Percentiles rank a stretch among this genome's conserved stretches.
These are phyloP conservation scores for Afroboletus lepidellus DNA, from an alignment of 1,284 basidiomycete genomes.

Conservation along the genomic window DNA sequence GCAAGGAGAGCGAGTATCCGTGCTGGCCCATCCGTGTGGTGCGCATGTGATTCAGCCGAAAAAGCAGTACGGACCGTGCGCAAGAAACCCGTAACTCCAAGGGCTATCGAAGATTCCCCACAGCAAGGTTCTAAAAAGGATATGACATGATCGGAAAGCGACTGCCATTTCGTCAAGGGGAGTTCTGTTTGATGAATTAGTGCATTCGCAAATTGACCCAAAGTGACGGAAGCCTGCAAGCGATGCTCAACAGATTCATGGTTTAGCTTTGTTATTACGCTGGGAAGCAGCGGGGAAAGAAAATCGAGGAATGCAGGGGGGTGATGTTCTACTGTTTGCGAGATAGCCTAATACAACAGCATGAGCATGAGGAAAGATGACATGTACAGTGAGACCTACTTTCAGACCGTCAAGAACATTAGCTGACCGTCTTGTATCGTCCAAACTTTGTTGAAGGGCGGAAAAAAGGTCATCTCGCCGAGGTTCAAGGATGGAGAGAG, in stretches of 20 bases:
- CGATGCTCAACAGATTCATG: conserved; percentile 36
- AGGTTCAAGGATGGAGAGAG: conserved; percentile 36
- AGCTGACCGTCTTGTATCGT: conserved; percentile 6
- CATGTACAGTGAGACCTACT: conserved; percentile 28
- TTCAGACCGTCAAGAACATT: conserved; percentile 42
- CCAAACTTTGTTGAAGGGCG: conserved; percentile 37
- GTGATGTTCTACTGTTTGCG: conserved; percentile 36
- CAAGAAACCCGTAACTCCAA: conserved; percentile 6
- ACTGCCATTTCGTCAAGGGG: conserved; percentile 11
- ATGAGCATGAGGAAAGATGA: conserved; percentile 2
- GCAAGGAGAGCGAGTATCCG: conserved; percentile 42
- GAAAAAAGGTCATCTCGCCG: conserved; percentile 29
- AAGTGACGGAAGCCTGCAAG: conserved; percentile 38
- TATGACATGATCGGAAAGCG: conserved; percentile 20
- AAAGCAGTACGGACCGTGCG: conserved; percentile 29
- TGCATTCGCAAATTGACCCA: conserved; percentile 42
- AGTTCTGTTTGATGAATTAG: conserved; percentile 19
- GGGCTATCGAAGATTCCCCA: conserved; percentile 8
- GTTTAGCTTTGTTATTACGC: conserved; percentile 37
- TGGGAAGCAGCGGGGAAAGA: conserved; percentile 37
- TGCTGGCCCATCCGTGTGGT: conserved; percentile 32
- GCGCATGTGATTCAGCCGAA: conserved; percentile 19
- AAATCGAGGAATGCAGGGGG: conserved; percentile 35
- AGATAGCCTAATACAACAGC: conserved; percentile 37
- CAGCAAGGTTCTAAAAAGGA: conserved; percentile 32